Evolutionary conservation across 164 flowering plant genomes (phyloP).

Genomic region (Buxus sempervirens): DNA sequence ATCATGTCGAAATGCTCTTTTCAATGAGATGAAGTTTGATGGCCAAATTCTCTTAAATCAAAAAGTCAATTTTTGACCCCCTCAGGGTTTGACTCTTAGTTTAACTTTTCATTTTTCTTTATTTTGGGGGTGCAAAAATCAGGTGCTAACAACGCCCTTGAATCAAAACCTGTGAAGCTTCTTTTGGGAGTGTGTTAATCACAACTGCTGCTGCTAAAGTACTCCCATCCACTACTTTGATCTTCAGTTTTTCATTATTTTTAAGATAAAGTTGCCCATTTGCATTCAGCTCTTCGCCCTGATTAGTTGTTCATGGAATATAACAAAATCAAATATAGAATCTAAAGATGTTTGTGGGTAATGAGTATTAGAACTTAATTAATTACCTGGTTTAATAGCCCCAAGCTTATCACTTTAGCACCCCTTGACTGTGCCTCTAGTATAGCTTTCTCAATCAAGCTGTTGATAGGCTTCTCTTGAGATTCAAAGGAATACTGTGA

Average conservation of each 20-base stretch:
- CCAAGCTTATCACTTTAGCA: constrained; percentile 59
- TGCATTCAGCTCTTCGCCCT: constrained; percentile 60
- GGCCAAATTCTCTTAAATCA: no score
- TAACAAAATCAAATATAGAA: not conserved
- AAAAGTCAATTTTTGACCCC: no score
- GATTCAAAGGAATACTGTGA: constrained; percentile 41
- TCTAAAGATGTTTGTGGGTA: not conserved
- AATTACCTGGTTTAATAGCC: constrained; percentile 66
- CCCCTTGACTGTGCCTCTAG: constrained; percentile 59
- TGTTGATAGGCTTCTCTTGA: constrained; percentile 45
- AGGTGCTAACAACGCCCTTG: no score
- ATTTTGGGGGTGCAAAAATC: no score
- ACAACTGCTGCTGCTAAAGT: constrained; percentile 53
- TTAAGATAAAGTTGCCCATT: constrained; percentile 56
- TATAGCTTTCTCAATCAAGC: constrained; percentile 60
- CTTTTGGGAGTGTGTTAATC: constrained; percentile 54
- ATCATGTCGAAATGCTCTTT: no score
- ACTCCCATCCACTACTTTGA: constrained; percentile 61
- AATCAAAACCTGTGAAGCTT: constrained; percentile 47
- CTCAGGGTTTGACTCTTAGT: no score
- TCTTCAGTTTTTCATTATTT: constrained; percentile 44
- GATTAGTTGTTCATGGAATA: constrained; percentile 8
- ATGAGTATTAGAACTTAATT: not conserved
- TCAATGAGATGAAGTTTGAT: no score
- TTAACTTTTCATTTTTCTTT: no score